Evolutionary conservation across 164 flowering plant genomes (phyloP), one percentile per base, ranked within the genome.

Genomic region (Tinospora cordifolia): DNA sequence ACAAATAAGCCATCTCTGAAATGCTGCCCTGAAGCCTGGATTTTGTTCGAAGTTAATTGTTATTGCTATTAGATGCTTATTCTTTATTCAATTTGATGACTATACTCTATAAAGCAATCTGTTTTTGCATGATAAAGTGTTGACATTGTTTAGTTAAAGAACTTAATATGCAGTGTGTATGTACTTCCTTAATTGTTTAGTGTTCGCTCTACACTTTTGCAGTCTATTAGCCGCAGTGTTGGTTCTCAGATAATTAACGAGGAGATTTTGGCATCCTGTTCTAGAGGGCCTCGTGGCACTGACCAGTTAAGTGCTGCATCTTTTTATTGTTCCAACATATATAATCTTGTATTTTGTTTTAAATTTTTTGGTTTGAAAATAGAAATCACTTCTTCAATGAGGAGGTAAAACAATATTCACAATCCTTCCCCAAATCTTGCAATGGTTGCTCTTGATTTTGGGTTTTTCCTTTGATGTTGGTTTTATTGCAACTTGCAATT

Each of bases 271-370:
- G 79, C 88, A 75, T 84, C 89, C 24, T 90, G 90, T 81, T 82
- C 88, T 38, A 78, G 80, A 39, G 97, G 96, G 74, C 95, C 95
- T 74, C 97, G 93, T 68, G 92, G 93, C 69, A 92, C 84, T 76
- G 96, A 95, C 85, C 97, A 92, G 99, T 92, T 84, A 87, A 80
- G 83, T 64, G 24, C 75, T 44, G 6, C 22, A 46, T 71, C 40
- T 54, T 63, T 71, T 30, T 22, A 27, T 21, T 5, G 36, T 30
- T 1, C 4, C 2, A 1, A 30, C 36, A 30, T 30, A 30, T 30
- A 30, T 30, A 30, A 30, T 30, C 4, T 30, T 30, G 36, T 30
- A 30, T 30, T 30, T 30, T 30, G 36, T 30, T 30, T 30, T 30
- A 4, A 30, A 41, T 41, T 17, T 51, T 51, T 51, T 21, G 19